A percentile compares a stretch with the other conserved stretches of the same genome.
phyloP scores from a whole-genome alignment of 2,329 filamentous ascomycete genomes.

The Grosmannia serpens region DNA sequence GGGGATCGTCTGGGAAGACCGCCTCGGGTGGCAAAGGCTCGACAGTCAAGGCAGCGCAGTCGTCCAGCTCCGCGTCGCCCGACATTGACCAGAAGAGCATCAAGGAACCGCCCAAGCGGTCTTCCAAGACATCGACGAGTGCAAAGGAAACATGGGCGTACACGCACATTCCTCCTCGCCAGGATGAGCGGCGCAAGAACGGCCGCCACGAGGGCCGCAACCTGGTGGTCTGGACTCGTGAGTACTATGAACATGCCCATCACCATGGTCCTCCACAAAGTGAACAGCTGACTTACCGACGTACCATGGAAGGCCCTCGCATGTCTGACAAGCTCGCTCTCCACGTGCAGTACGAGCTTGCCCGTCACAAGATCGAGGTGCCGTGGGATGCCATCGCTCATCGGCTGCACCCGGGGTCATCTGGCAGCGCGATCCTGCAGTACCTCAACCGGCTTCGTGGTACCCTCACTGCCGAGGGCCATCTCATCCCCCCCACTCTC shows the following conservation, averaged over 20 bases:
- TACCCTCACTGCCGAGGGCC: constrained; percentile 25
- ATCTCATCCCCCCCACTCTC: constrained; percentile 26
- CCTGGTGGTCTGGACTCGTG: constrained; percentile 32
- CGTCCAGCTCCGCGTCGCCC: no score
- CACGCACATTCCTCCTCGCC: constrained; percentile 10
- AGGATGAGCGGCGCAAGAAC: constrained; percentile 14
- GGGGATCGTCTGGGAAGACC: neutral
- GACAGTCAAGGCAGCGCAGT: neutral
- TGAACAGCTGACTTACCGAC: neutral
- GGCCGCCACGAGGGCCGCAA: constrained; percentile 24
- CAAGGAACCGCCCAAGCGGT: no score
- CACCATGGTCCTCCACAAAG: neutral
- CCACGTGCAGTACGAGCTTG: constrained; percentile 27
- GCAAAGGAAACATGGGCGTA: constrained; percentile 3
- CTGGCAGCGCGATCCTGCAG: constrained; percentile 26
- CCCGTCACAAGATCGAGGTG: constrained; percentile 19
- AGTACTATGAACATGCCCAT: constrained; percentile 13
- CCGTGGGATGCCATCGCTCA: constrained; percentile 30
- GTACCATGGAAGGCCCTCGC: constrained; percentile 23
- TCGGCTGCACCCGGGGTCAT: constrained; percentile 28
- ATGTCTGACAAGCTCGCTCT: constrained; percentile 35
- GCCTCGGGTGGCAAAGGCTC: neutral
- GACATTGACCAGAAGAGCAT: neutral
- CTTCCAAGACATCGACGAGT: neutral
- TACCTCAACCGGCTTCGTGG: constrained; percentile 24